A percentile compares a stretch with the other conserved stretches of the same genome.
Conservation (phyloP, 495 filamentous ascomycete species). For the Podospora pseudoanserina region DNA sequence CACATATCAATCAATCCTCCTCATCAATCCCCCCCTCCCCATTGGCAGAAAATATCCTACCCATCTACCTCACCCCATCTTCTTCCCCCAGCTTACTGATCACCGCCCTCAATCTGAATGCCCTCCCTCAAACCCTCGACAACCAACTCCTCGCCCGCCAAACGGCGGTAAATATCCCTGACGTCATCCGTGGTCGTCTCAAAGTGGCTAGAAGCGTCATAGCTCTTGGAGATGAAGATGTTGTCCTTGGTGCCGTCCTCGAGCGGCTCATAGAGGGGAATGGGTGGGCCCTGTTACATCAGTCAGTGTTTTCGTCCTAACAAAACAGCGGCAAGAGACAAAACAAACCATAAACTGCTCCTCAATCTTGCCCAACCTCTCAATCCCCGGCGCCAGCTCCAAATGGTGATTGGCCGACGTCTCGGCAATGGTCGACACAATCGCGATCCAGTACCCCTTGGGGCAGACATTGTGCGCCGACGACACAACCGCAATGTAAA, state of each 20-base stretch:
- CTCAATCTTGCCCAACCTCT: conserved; percentile 88
- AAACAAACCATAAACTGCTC: conserved; percentile 83
- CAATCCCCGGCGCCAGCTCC: conserved; percentile 89
- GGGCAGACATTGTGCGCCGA: conserved; percentile 97
- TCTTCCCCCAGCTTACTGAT: conserved; percentile 27
- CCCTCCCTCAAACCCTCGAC: conserved; percentile 56
- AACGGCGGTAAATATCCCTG: conserved; percentile 84
- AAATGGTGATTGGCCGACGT: conserved; percentile 86
- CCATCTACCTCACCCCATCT: neutral
- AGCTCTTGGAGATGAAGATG: conserved; percentile 97
- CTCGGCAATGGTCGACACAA: conserved; percentile 96
- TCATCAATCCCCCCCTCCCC: neutral
- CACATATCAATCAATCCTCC: neutral
- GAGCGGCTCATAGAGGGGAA: conserved; percentile 89
- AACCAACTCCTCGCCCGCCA: conserved; percentile 82
- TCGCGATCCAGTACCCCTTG: conserved; percentile 98
- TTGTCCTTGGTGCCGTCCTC: conserved; percentile 83
- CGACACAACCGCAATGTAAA: conserved; percentile 96
- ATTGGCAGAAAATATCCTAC: neutral
- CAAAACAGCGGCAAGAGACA: neutral
- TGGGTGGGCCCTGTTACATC: conserved; percentile 59
- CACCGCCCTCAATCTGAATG: conserved; percentile 49
- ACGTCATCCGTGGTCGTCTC: conserved; percentile 91
- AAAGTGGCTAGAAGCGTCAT: conserved; percentile 96
- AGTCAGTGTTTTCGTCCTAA: conserved; percentile 3